These are phyloP conservation scores for Phytopythium boreale DNA, from an alignment of 352 stramenopile genomes.

Conservation along the genomic window DNA sequence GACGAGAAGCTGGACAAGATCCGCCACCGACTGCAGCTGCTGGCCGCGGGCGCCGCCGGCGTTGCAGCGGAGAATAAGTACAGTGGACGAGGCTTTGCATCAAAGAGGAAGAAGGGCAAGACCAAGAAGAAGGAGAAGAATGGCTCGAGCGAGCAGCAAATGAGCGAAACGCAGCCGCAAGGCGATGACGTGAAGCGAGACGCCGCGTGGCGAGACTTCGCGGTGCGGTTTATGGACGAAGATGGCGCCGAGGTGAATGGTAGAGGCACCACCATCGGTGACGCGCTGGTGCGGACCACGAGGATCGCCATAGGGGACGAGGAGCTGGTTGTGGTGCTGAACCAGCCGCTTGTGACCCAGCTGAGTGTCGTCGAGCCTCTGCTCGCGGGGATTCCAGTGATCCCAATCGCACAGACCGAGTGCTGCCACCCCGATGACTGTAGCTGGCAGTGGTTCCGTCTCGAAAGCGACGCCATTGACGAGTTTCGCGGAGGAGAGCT, in stretches of 20 bases:
- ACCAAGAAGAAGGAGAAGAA: slow-evolving; percentile 18
- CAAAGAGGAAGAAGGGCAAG: slow-evolving; percentile 19
- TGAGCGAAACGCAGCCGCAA: background rate
- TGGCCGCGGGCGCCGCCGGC: slow-evolving; percentile 18
- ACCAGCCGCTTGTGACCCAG: slow-evolving; percentile 53
- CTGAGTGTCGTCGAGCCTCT: slow-evolving; percentile 49
- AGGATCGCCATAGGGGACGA: slow-evolving; percentile 40
- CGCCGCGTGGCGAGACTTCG: slow-evolving; percentile 6
- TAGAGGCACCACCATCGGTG: slow-evolving; percentile 32
- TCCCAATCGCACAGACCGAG: slow-evolving; percentile 47
- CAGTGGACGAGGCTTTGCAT: background rate
- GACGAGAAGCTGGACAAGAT: slow-evolving; percentile 53
- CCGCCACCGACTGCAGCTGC: slow-evolving; percentile 53
- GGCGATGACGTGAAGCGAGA: background rate
- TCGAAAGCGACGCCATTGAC: slow-evolving; percentile 8
- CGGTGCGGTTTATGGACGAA: slow-evolving; percentile 42
- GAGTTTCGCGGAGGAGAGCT: slow-evolving; percentile 10
- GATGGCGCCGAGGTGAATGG: slow-evolving; percentile 28
- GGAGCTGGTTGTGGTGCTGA: slow-evolving; percentile 48
- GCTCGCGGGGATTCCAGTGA: slow-evolving; percentile 38
- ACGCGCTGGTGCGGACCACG: slow-evolving; percentile 40
- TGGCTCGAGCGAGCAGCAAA: background rate
- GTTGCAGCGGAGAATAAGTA: background rate
- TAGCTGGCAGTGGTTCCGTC: slow-evolving; percentile 55
- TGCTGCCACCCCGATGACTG: slow-evolving; percentile 67